A percentile compares a stretch with the other conserved stretches of the same genome.
Conservation (phyloP, 345 rosid species). For the Xanthoceras sorbifolium region DNA sequence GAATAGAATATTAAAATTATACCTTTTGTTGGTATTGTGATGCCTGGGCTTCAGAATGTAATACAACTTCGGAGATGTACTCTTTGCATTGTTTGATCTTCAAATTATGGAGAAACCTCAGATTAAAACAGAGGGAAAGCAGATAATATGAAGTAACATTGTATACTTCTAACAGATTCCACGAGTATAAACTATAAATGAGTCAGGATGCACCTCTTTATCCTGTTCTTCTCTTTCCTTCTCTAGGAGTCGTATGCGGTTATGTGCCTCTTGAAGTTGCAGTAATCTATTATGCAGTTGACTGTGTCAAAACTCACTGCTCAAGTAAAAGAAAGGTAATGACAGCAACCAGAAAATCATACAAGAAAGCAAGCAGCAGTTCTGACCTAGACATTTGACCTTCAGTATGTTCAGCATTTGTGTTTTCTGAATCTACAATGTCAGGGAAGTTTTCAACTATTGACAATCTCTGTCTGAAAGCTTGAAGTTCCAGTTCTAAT, state of each 20-base stretch:
- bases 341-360: slow-evolving; percentile 19
- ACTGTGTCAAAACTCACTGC: slow-evolving; percentile 31
- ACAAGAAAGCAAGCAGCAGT: slow-evolving; percentile 22
- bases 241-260: slow-evolving; percentile 49
- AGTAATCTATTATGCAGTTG: slow-evolving; percentile 36
- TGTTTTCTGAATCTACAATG: slow-evolving; percentile 37
- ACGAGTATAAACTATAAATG: slow-evolving; percentile 4
- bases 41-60: slow-evolving; percentile 97
- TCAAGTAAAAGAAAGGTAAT: slow-evolving; percentile 16
- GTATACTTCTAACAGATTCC: slow-evolving; percentile 7
- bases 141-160: not conserved
- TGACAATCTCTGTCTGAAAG: slow-evolving; percentile 62
- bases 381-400: slow-evolving; percentile 52
- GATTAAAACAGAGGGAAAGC: not conserved
- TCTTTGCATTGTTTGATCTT: slow-evolving; percentile 77
- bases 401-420: slow-evolving; percentile 35
- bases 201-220: slow-evolving; percentile 57
- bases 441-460: slow-evolving; percentile 62
- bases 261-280: slow-evolving; percentile 57
- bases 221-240: slow-evolving; percentile 59
- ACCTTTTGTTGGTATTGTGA: slow-evolving; percentile 87
- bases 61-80: slow-evolving; percentile 69
- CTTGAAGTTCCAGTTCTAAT: slow-evolving; percentile 74
- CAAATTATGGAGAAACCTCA: slow-evolving; percentile 25
- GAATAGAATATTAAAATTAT: slow-evolving; percentile 13